Percentiles rank a stretch among this genome's conserved stretches.
These are phyloP conservation scores for Usnea hakonensis DNA, from an alignment of 495 filamentous ascomycete species.

Conservation along the genomic window DNA sequence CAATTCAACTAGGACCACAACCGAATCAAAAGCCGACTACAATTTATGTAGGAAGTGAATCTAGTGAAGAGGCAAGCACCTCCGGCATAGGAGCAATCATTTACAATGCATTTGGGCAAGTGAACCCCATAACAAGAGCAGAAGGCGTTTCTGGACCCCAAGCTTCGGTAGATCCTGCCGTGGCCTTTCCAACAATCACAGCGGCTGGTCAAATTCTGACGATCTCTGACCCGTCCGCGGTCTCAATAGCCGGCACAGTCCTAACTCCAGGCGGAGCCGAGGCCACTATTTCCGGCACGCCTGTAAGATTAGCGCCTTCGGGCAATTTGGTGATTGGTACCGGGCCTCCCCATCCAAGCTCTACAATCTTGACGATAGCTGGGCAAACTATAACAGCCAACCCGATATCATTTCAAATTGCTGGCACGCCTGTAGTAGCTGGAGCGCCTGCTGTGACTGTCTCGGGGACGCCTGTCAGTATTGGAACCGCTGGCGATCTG, in stretches of 20 bases:
- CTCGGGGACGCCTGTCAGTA: neutral
- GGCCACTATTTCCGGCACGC: neutral
- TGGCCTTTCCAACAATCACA: neutral
- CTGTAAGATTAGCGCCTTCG: neutral
- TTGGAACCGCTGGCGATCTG: neutral
- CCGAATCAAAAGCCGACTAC: neutral
- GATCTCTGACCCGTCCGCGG: constrained; percentile 1
- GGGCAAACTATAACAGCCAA: neutral
- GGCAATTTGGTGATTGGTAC: neutral
- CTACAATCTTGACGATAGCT: neutral
- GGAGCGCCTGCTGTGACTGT: constrained; percentile 1
- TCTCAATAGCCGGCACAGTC: constrained; percentile 1
- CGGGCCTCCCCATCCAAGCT: neutral
- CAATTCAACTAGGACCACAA: neutral
- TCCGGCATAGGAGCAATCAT: neutral
- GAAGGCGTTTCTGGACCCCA: neutral
- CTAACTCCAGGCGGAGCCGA: neutral
- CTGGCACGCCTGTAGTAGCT: neutral
- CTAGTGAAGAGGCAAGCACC: neutral
- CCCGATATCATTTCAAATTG: constrained; percentile 1
- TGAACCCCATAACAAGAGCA: neutral
- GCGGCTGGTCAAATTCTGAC: neutral
- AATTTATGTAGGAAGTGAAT: neutral
- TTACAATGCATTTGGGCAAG: neutral
- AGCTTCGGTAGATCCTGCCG: neutral